A percentile compares a stretch with the other conserved stretches of the same genome.
Conservation (phyloP, 2,329 filamentous ascomycete species). For the Cladorrhinum sp. region DNA sequence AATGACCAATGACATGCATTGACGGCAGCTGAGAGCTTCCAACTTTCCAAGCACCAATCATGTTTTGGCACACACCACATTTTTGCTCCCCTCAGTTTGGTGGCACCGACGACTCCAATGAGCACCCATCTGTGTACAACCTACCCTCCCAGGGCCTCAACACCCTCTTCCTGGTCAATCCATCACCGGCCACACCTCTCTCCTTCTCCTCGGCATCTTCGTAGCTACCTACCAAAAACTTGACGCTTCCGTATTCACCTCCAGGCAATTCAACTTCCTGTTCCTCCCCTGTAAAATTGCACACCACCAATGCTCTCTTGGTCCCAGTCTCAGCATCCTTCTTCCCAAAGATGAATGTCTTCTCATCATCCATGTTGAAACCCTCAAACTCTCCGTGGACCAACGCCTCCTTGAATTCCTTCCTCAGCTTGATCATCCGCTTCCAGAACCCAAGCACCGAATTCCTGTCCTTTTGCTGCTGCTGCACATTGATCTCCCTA, state of each 20-base stretch:
- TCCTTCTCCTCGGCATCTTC: conserved; percentile 13
- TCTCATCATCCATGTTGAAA: conserved; percentile 43
- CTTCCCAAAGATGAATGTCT: conserved; percentile 45
- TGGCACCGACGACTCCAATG: background rate
- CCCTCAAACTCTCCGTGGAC: conserved; percentile 58
- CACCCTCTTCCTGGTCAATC: background rate
- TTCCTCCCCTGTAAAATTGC: conserved; percentile 20
- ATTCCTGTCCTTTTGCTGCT: conserved; percentile 40
- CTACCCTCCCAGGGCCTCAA: conserved; percentile 17
- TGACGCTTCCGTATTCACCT: conserved; percentile 4
- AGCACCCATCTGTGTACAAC: conserved; percentile 7
- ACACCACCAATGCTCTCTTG: conserved; percentile 17
- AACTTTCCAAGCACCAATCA: no score
- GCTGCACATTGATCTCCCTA: conserved; percentile 50
- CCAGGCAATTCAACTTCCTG: conserved; percentile 11
- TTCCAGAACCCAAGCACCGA: conserved; percentile 62
- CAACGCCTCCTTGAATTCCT: conserved; percentile 55
- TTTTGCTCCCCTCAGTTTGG: background rate
- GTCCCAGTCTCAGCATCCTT: conserved; percentile 30
- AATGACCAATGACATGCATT: background rate
- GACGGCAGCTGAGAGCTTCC: background rate
- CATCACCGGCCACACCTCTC: background rate
- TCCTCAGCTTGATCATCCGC: conserved; percentile 50
- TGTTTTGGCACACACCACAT: no score
- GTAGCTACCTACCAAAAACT: conserved; percentile 6